Evolutionary conservation across 2,329 filamentous ascomycete species (phyloP), one percentile per base, ranked within the genome.

Genomic region (Stagonosporopsis vannaccii): DNA sequence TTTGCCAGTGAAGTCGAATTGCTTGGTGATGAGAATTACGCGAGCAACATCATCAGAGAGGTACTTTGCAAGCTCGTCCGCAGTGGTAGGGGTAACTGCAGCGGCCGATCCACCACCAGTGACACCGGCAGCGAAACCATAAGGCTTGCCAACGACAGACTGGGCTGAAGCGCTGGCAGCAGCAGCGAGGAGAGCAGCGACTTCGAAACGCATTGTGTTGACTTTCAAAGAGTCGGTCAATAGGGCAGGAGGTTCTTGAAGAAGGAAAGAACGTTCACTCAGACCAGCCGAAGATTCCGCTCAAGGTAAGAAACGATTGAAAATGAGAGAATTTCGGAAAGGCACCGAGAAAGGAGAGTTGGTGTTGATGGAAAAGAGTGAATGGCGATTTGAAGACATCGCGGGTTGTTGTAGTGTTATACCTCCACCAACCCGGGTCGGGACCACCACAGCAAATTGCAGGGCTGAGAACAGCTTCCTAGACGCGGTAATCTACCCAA

Each of bases 1-100:
- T 25, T 62, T 66, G 5, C 67, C 70, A 1, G 61, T 66, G 42
- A 73, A 73, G 45, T 73, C 65, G 12, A 65, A 67, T 20, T 59
- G 51, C 49, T 68, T 59, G 28, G 51, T 61, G 39, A 69, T 59
- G 6, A 69, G 46, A 23, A 70, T 67, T 6, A 63, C 61, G 5
- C 67, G 64, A 8, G 60, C 56, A 2, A 46, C 53, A 17, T 67
- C 62, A 20, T 69, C 65, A 3, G 62, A 51, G 1, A 70, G 65
- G 37, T 61, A 62, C 19, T 53, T 49, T 3, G 59, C 63, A 13
- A 70, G 63, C 39, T 70, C 67, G 7, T 61, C 61, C n/a, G 51
- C 61, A 30, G 59, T 61, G 19, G 67, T 57, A 2, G 65, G 67
- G 19, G 61, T 66, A 9, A 68, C 65, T n/a, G 61, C 62, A 4